Base-by-base conservation (phyloP, 495 filamentous ascomycete genomes). In the Alectoria sarmentosa region DNA sequence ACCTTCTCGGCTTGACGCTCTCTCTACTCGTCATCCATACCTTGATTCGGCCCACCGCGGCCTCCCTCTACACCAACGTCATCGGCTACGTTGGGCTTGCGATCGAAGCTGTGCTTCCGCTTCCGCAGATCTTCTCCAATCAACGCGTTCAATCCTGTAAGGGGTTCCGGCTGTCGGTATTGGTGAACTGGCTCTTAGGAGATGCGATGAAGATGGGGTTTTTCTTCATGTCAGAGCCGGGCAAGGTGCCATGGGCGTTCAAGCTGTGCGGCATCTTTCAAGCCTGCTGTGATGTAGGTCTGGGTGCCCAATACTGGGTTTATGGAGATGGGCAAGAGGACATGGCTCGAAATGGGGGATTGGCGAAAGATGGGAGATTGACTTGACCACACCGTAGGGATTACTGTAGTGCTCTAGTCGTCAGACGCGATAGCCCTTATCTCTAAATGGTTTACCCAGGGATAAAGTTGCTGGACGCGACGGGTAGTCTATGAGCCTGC, bases 201-300 rank as follows among this genome's bases (percentile, higher is more conserved):
- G 94, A 98, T 76, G 78, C 84, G 41, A 95, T 96, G 88, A 98
- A 98, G 80, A 89, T 96, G 85, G 87, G 87, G 55, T 98, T 90
- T 79, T 97, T 98, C 77, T 92, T 91, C 73, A 85, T 81, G 41
- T 87, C 89, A 17, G 78, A 79, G 36, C 79, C 80, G 17, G 83
- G 87, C 60, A 69, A 72, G 49, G 90, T 98, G 55, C 90, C 92
- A 1, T 84, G 84, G 82, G 85, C 91, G 3, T 98, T 98, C 79
- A 95, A 95, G 76, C 66, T 92, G 57, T 97, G 94, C 70, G 94
- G 90, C 65, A 83, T 95, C 42, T 94, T 98, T 75, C 94, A 98
- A 78, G 91, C 90, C 67, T 73, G 79, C 10, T 95, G 95, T 73
- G 94, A 98, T 77, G 71, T 80, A 36, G 89, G 90, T 64, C 78